phyloP scores from a whole-genome alignment of 192 early-diverging fungal species.

The Allomyces javanicus region DNA sequence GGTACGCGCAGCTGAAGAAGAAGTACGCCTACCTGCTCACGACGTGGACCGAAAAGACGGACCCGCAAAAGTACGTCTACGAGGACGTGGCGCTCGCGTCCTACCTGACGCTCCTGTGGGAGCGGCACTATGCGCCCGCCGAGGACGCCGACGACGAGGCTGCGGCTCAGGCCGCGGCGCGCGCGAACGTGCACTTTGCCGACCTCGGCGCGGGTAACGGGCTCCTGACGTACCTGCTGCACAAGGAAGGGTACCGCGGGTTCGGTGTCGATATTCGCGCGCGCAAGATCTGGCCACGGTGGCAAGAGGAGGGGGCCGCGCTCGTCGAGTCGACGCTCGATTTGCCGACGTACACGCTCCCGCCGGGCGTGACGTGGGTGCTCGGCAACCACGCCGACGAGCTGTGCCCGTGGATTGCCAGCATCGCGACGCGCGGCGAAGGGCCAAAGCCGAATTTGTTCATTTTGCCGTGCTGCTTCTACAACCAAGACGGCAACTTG shows the following conservation, averaged over 20 bases:
- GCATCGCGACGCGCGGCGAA: slow-evolving; percentile 22
- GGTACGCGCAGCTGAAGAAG: slow-evolving; percentile 43
- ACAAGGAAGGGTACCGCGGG: slow-evolving; percentile 46
- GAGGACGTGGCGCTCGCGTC: slow-evolving; percentile 76
- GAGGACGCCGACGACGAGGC: neutral
- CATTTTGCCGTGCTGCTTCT: slow-evolving; percentile 59
- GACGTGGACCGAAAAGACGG: slow-evolving; percentile 65
- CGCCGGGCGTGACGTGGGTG: slow-evolving; percentile 40
- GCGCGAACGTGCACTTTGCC: slow-evolving; percentile 24
- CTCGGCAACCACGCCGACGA: slow-evolving; percentile 84
- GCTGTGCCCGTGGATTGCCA: slow-evolving; percentile 65
- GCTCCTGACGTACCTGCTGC: slow-evolving; percentile 49
- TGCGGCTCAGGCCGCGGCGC: neutral
- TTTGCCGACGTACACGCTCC: neutral
- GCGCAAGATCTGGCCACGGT: slow-evolving; percentile 48
- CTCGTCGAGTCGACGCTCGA: neutral
- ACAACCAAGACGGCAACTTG: slow-evolving; percentile 43
- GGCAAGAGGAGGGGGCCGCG: neutral
- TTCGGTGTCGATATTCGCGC: slow-evolving; percentile 51
- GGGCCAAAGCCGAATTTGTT: slow-evolving; percentile 18
- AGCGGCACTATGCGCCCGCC: slow-evolving; percentile 2
- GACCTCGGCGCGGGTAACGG: slow-evolving; percentile 81
- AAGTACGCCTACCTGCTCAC: slow-evolving; percentile 47
- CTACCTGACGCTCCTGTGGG: slow-evolving; percentile 59
- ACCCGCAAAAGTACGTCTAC: slow-evolving; percentile 63